Conservation (phyloP, 805 yeast species). For the Blastobotrys terrestris region DNA sequence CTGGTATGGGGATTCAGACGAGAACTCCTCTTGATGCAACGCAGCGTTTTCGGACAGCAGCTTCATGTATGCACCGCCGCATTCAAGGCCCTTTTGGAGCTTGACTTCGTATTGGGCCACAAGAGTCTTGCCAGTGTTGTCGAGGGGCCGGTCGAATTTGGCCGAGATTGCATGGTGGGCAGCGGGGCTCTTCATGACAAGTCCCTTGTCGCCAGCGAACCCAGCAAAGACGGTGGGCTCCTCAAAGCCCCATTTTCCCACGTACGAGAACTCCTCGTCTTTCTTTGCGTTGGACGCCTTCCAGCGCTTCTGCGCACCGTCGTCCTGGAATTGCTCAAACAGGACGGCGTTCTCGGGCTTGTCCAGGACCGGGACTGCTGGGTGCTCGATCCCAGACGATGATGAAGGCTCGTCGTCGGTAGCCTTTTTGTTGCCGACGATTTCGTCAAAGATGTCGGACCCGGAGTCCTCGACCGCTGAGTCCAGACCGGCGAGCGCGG, state of each 20-base stretch:
- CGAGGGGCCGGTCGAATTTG: conserved; percentile 49
- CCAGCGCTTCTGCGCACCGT: conserved; percentile 43
- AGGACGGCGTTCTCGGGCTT: conserved; percentile 37
- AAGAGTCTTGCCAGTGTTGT: conserved; percentile 55
- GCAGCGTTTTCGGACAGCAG: conserved; percentile 44
- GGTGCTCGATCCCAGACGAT: background rate
- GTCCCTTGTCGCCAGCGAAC: conserved; percentile 60
- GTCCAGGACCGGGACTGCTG: conserved; percentile 19
- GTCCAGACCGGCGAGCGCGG: background rate
- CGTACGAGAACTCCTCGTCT: conserved; percentile 48
- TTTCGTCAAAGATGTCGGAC: background rate
- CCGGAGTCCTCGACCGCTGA: background rate
- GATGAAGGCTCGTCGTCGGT: background rate
- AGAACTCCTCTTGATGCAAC: conserved; percentile 43
- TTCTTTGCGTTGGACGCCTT: conserved; percentile 45
- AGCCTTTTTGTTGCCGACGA: background rate
- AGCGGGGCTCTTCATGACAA: conserved; percentile 69
- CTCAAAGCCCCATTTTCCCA: conserved; percentile 73
- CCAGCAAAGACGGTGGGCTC: conserved; percentile 55
- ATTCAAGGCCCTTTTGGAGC: conserved; percentile 65
- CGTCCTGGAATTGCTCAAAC: conserved; percentile 56
- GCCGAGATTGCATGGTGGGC: conserved; percentile 79
- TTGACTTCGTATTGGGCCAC: conserved; percentile 89
- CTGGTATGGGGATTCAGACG: conserved; percentile 65
- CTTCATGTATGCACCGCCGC: conserved; percentile 91